Percentiles rank a stretch among this genome's conserved stretches.
These are phyloP conservation scores for Gautieria morchelliformis DNA, from an alignment of 768 basidiomycete species.

Conservation along the genomic window DNA sequence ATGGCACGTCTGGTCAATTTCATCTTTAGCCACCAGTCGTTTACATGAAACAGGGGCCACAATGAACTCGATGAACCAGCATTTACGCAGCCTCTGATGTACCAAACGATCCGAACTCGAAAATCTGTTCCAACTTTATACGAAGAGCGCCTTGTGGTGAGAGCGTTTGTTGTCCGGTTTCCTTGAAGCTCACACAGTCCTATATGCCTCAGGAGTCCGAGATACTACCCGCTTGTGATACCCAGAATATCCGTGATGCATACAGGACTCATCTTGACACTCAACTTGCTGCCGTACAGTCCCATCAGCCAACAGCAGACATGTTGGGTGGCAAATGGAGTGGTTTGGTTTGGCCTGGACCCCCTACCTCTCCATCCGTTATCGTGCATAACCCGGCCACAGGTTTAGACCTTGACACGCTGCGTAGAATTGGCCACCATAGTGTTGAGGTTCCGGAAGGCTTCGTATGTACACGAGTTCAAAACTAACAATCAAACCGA, in stretches of 20 bases:
- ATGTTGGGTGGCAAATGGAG: conserved; percentile 64
- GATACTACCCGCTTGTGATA: conserved; percentile 40
- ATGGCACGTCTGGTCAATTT: conserved; percentile 35
- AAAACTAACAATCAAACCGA: neutral
- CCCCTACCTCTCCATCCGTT: conserved; percentile 45
- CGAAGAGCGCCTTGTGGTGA: conserved; percentile 69
- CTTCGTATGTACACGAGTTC: conserved; percentile 45
- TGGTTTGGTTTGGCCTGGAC: conserved; percentile 36
- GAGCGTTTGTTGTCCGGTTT: conserved; percentile 6
- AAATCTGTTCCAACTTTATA: conserved; percentile 74
- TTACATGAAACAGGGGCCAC: conserved; percentile 47
- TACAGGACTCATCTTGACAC: conserved; percentile 59
- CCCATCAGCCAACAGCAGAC: conserved; percentile 38
- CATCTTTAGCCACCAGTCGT: neutral
- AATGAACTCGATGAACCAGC: conserved; percentile 84
- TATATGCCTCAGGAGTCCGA: conserved; percentile 33
- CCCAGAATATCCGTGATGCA: conserved; percentile 38
- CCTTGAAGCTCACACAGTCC: neutral
- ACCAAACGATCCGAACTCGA: conserved; percentile 71
- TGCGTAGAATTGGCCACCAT: conserved; percentile 52
- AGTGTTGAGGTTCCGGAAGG: conserved; percentile 51
- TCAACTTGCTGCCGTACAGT: conserved; percentile 41
- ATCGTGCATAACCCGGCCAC: conserved; percentile 47
- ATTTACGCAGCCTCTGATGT: conserved; percentile 88
- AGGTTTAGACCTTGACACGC: conserved; percentile 43